These are phyloP conservation scores for Diaporthe eres DNA, from an alignment of 2,329 filamentous ascomycete genomes.

Conservation along the genomic window DNA sequence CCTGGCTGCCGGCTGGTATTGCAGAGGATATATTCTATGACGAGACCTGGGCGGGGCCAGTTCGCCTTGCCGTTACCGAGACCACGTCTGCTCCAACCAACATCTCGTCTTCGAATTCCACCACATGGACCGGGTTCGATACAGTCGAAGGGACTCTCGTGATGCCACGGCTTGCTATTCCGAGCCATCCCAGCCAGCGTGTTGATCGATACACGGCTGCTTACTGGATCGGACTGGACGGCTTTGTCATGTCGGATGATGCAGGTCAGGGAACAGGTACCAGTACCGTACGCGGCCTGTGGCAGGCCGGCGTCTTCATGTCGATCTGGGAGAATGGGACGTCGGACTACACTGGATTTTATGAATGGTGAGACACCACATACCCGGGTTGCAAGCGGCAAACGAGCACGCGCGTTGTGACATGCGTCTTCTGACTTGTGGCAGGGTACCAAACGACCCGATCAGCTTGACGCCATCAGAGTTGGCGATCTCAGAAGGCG, in stretches of 20 bases:
- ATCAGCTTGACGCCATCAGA: constrained; percentile 6
- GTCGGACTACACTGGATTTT: constrained; percentile 15
- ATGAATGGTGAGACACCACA: constrained; percentile 11
- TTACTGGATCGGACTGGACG: constrained; percentile 31
- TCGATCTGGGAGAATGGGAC: constrained; percentile 30
- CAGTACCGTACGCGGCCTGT: constrained; percentile 2
- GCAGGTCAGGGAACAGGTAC: background rate
- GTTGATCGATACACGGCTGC: constrained; percentile 21
- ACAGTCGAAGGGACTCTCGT: constrained; percentile 23
- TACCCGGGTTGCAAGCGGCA: no score
- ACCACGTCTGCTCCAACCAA: background rate
- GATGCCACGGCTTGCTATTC: constrained; percentile 20
- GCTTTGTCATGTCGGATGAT: constrained; percentile 22
- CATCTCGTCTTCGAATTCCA: background rate
- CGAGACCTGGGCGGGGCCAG: constrained; percentile 23
- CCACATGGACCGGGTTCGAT: constrained; percentile 2
- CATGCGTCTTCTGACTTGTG: background rate
- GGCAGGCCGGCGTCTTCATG: constrained; percentile 23
- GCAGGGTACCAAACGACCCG: constrained; percentile 23
- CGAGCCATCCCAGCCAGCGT: background rate
- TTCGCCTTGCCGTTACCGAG: background rate
- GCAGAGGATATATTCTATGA: constrained; percentile 25
- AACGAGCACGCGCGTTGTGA: background rate
- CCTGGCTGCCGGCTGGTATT: background rate
- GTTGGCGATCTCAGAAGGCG: constrained; percentile 10